A percentile compares a stretch with the other conserved stretches of the same genome.
phyloP scores from a whole-genome alignment of 257 asterid species.

The Leptodermis oblonga region DNA sequence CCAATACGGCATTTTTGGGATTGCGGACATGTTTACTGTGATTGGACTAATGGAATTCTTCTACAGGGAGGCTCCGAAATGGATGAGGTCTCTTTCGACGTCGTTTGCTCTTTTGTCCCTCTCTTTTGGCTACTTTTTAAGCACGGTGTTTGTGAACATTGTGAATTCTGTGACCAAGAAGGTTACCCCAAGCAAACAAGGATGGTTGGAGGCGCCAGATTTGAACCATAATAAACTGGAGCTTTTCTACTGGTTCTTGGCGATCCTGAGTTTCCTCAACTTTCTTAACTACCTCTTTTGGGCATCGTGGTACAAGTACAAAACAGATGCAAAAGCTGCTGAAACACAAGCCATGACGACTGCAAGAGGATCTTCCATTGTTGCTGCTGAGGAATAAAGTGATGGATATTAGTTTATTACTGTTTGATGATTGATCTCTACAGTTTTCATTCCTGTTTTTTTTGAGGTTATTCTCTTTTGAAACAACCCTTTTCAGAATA shows the following conservation, averaged over 20 bases:
- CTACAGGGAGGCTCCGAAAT: slow-evolving; percentile 56
- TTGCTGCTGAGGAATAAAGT: not conserved
- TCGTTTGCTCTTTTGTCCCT: slow-evolving; percentile 59
- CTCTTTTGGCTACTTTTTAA: slow-evolving; percentile 53
- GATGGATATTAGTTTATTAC: no score
- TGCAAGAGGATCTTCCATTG: not conserved
- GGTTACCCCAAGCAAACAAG: slow-evolving; percentile 32
- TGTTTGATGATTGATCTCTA: no score
- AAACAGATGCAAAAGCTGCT: slow-evolving; percentile 17
- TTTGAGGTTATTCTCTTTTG: not conserved
- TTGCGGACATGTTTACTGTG: slow-evolving; percentile 65
- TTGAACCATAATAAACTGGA: slow-evolving; percentile 48
- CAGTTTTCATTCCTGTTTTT: not conserved
- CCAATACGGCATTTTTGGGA: slow-evolving; percentile 63
- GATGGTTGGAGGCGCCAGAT: slow-evolving; percentile 55
- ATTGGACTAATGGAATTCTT: slow-evolving; percentile 66
- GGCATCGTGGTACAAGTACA: slow-evolving; percentile 69
- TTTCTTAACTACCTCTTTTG: slow-evolving; percentile 51
- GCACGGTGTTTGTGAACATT: slow-evolving; percentile 46
- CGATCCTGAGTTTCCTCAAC: slow-evolving; percentile 54
- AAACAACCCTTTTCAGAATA: not conserved
- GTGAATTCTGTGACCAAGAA: slow-evolving; percentile 41
- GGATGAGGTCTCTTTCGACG: slow-evolving; percentile 72
- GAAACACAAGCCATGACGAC: not conserved
- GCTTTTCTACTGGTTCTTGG: slow-evolving; percentile 55